phyloP scores from a whole-genome alignment of 1,284 basidiomycete genomes.

The Cryptococcus depauperatus region DNA sequence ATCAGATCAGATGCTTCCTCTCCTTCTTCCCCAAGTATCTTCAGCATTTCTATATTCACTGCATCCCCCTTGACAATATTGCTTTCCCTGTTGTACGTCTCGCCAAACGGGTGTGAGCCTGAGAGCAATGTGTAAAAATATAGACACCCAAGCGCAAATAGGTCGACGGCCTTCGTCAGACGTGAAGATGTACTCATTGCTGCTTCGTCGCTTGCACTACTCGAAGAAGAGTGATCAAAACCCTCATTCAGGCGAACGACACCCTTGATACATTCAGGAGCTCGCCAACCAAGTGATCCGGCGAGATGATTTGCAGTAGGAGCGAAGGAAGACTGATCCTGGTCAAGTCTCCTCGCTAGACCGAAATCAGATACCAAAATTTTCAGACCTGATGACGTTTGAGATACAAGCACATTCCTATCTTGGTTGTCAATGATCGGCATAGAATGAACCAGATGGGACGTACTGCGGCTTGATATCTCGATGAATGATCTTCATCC shows the following conservation, averaged over 20 bases:
- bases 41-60: conserved; percentile 56
- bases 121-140: conserved; percentile 85
- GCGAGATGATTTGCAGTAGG: conserved; percentile 63
- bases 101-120: conserved; percentile 83
- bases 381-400: conserved; percentile 59
- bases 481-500: conserved; percentile 90
- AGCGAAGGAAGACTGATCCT: conserved; percentile 89
- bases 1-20: conserved; percentile 76
- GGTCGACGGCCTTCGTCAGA: conserved; percentile 85
- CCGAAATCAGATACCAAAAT: conserved; percentile 97
- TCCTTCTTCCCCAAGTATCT: conserved; percentile 82
- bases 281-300: conserved; percentile 88
- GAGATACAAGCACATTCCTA: conserved; percentile 81
- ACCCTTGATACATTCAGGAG: conserved; percentile 83
- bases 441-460: not conserved
- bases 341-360: conserved; percentile 80
- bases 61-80: conserved; percentile 80
- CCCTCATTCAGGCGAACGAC: conserved; percentile 81
- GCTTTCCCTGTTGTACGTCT: conserved; percentile 78
- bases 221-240: conserved; percentile 49
- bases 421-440: not conserved
- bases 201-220: conserved; percentile 5
- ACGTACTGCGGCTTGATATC: conserved; percentile 88
- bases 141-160: conserved; percentile 86
- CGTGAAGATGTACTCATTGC: conserved; percentile 44